A percentile compares a stretch with the other conserved stretches of the same genome.
These are phyloP conservation scores for Iodosphaeria phyllophila DNA, from an alignment of 2,329 filamentous ascomycete genomes.

Conservation along the genomic window DNA sequence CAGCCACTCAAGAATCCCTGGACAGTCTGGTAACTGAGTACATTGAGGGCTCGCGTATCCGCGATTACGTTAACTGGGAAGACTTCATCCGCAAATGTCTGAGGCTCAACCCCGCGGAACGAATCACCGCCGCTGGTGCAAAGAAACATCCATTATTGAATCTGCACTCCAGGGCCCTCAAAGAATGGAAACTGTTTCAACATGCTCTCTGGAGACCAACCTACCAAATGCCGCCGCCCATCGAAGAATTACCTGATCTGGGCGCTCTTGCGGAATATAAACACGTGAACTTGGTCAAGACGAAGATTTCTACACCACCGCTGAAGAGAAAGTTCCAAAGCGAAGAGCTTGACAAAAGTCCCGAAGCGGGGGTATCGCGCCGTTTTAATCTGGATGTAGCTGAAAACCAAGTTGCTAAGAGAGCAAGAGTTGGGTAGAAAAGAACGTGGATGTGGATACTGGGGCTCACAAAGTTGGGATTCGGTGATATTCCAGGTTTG, in stretches of 20 bases:
- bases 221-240: constrained; percentile 6
- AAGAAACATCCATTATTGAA: constrained; percentile 19
- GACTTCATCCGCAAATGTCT: constrained; percentile 18
- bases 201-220: constrained; percentile 2
- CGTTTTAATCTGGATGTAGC: no score
- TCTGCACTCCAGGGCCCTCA: constrained; percentile 2
- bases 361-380: no score
- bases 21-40: constrained; percentile 4
- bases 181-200: constrained; percentile 5
- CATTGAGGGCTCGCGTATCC: constrained; percentile 3
- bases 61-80: constrained; percentile 5
- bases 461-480: no score
- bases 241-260: constrained; percentile 8
- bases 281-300: no score
- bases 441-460: no score
- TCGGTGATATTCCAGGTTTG: no score
- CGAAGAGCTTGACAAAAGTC: no score
- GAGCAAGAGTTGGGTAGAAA: no score
- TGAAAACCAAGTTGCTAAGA: no score
- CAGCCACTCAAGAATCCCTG: constrained; percentile 8
- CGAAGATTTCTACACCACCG: no score
- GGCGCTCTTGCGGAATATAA: background rate
- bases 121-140: constrained; percentile 15
- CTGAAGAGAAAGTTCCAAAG: no score
- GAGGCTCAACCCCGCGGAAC: constrained; percentile 9